phyloP scores from a whole-genome alignment of 2,329 filamentous ascomycete species.

The Neodidymelliopsis sp. region DNA sequence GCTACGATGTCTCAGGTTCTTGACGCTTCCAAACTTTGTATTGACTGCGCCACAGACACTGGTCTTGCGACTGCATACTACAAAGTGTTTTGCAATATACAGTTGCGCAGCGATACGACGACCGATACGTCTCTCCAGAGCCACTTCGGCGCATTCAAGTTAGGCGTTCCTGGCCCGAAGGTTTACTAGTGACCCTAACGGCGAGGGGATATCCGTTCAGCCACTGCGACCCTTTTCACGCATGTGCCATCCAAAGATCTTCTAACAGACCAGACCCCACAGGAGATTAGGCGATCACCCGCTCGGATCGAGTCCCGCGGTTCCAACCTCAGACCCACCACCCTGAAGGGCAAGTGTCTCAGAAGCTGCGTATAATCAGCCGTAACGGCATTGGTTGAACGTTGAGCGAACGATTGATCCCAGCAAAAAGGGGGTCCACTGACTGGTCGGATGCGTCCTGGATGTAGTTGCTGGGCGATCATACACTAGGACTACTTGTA shows the following conservation, averaged over 20 bases:
- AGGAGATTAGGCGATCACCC: conserved; percentile 22
- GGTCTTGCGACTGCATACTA: conserved; percentile 1
- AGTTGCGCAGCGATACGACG: neutral
- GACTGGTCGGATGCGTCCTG: neutral
- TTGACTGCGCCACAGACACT: conserved; percentile 2
- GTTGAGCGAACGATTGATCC: neutral
- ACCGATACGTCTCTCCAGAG: neutral
- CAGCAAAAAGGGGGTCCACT: neutral
- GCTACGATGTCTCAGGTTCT: neutral
- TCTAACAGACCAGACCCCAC: conserved; percentile 8
- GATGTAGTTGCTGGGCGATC: neutral
- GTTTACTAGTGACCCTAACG: neutral
- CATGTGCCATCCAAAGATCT: conserved; percentile 9
- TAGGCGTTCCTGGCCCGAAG: neutral
- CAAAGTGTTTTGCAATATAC: neutral
- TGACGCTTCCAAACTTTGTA: neutral
- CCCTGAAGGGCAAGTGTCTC: conserved; percentile 15
- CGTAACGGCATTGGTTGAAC: conserved; percentile 12
- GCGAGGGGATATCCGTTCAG: conserved; percentile 1
- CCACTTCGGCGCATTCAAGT: neutral
- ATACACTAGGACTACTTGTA: neutral
- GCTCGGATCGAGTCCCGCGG: conserved; percentile 21
- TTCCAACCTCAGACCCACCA: conserved; percentile 18
- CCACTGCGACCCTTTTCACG: conserved; percentile 3
- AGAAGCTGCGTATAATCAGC: too few relatives aligned